Percentiles rank a stretch among this genome's conserved stretches.
Conservation (phyloP, 495 filamentous ascomycete genomes). For the Penicillium tannophilum region DNA sequence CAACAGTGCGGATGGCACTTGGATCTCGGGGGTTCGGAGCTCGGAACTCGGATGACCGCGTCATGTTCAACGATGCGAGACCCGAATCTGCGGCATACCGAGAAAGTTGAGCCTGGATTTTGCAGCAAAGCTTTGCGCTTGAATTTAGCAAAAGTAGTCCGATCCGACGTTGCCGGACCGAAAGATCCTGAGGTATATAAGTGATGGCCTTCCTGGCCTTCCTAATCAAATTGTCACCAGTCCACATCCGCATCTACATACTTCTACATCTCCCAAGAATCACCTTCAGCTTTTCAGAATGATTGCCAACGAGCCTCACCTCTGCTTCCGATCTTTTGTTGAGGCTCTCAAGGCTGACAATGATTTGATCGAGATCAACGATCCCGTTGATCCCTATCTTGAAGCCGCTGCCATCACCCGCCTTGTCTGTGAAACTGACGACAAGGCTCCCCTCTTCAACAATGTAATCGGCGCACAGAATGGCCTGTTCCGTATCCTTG, state of each 20-base stretch:
- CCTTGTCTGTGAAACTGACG: slow-evolving; percentile 38
- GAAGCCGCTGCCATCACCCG: slow-evolving; percentile 42
- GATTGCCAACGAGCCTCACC: slow-evolving; percentile 21
- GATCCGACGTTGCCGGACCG: slow-evolving; percentile 9
- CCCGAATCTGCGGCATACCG: neutral
- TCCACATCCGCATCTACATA: neutral
- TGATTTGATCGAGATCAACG: slow-evolving; percentile 41
- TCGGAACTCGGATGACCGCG: neutral
- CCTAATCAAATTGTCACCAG: neutral
- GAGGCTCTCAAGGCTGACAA: slow-evolving; percentile 35
- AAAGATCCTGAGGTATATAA: neutral
- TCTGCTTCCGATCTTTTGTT: slow-evolving; percentile 40
- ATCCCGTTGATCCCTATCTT: slow-evolving; percentile 38
- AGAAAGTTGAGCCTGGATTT: neutral
- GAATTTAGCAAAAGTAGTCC: neutral
- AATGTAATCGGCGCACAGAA: slow-evolving; percentile 39
- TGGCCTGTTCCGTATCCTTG: slow-evolving; percentile 43
- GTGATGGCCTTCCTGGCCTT: too few species aligned
- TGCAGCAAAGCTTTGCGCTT: neutral
- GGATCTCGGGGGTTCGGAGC: neutral
- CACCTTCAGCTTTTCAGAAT: slow-evolving; percentile 8
- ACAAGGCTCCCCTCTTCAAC: slow-evolving; percentile 45
- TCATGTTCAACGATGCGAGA: neutral
- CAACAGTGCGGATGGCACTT: neutral
- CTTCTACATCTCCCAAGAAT: neutral